These are phyloP conservation scores for Aristolochia contorta DNA, from an alignment of 164 flowering plant species.

Conservation along the genomic window DNA sequence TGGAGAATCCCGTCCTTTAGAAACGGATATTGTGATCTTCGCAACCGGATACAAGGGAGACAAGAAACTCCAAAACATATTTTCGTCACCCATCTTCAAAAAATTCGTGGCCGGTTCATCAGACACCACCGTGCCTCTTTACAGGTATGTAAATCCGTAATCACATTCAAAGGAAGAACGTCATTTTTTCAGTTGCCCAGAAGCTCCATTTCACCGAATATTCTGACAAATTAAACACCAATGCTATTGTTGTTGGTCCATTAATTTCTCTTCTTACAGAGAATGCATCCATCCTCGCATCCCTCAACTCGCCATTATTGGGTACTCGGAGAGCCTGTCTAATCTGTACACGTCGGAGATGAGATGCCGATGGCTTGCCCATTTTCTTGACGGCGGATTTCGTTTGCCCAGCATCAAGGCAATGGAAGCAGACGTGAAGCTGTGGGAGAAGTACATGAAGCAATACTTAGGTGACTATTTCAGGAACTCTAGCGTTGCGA, in stretches of 20 bases:
- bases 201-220: not conserved
- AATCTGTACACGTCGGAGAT: constrained; percentile 56
- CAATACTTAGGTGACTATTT: constrained; percentile 20
- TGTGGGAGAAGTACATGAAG: constrained; percentile 45
- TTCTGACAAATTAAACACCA: not conserved
- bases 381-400: constrained; percentile 17
- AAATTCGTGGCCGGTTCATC: constrained; percentile 25
- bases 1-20: constrained; percentile 17
- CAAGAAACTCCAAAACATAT: constrained; percentile 40
- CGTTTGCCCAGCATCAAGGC: constrained; percentile 37
- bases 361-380: constrained; percentile 45
- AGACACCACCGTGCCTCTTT: constrained; percentile 28
- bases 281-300: constrained; percentile 30
- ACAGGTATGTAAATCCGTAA: too few relatives aligned
- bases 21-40: constrained; percentile 50
- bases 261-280: not conserved
- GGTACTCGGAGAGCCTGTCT: constrained; percentile 7
- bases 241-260: too few relatives aligned
- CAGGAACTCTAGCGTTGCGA: constrained; percentile 36
- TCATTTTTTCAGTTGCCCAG: not conserved
- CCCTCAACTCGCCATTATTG: constrained; percentile 37
- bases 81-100: constrained; percentile 31
- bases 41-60: constrained; percentile 57
- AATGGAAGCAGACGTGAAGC: constrained; percentile 41
- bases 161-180: too few relatives aligned